Base-by-base conservation (phyloP, 1,139 yeast genomes). In the Scheffersomyces parashehatae region DNA sequence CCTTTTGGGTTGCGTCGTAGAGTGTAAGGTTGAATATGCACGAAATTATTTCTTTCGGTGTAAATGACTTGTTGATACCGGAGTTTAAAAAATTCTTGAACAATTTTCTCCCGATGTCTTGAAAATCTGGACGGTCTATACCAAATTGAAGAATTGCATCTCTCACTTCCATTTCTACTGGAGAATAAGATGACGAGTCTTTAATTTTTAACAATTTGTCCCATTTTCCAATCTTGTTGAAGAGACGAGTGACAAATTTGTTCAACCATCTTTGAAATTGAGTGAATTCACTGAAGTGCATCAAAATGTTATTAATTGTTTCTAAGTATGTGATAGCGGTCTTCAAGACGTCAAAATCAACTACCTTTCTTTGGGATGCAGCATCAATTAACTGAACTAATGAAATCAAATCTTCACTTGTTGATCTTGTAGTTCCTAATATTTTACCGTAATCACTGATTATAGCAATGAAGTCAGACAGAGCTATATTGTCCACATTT, bases 1-100 rank as follows among this genome's bases (percentile, higher is more conserved):
- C 82, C 48, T 79, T 76, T 42, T 70, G 65, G 28, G 60, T 65
- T 4, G 73, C 70, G 20, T 65, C 58, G 38, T 61, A 39, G 59
- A 67, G 33, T 67, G 60, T 31, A 73, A 62, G 53, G 43, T 65
- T 68, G 51, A 70, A 65, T 30, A 67, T 56, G 8, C 69, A 53
- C 11, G 68, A 54, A 28, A 68, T 48, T 13, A 83, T 47, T 48
- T 76, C 79, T 41, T 64, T 65, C 2, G 88, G 87, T 8, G 62
- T 59, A 43, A 81, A 67, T 0, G 74, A 59, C 28, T 68, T 58
- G 31, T 69, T 62, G 28, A 81, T 77, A 3, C 84, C 84, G 20
- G 82, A 77, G 35, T 69, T 58, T 28, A 80, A 48, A 37, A 69
- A 69, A 48, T 51, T 56, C 40, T 78, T 78, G 61, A 71, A 78